Percentiles rank a stretch among this genome's conserved stretches.
Conservation (phyloP, 805 yeast species). For the Vanderwaltozyma tropicalis region DNA sequence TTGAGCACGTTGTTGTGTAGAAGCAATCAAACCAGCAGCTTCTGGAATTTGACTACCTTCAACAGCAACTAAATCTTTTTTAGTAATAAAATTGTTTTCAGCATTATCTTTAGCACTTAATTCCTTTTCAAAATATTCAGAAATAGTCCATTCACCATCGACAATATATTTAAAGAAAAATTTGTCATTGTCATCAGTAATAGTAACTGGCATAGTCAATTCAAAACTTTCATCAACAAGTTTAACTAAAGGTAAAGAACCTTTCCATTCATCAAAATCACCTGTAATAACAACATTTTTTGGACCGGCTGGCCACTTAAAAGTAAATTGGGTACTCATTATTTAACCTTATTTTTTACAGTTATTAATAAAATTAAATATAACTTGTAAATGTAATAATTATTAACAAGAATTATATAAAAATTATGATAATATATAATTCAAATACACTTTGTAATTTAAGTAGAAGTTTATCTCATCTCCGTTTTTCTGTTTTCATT, state of each 20-base stretch:
- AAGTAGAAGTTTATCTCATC: no score
- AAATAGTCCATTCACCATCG: slow-evolving; percentile 54
- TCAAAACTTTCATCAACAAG: slow-evolving; percentile 51
- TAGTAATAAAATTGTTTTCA: slow-evolving; percentile 29
- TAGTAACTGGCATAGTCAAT: slow-evolving; percentile 44
- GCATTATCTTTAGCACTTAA: slow-evolving; percentile 34
- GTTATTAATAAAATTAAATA: background rate
- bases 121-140: slow-evolving; percentile 32
- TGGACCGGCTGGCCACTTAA: slow-evolving; percentile 42
- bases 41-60: slow-evolving; percentile 35
- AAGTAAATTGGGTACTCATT: slow-evolving; percentile 13
- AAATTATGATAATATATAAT: no score
- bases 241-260: slow-evolving; percentile 49
- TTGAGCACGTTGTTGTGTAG: slow-evolving; percentile 1
- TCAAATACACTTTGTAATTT: no score
- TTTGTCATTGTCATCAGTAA: slow-evolving; percentile 26
- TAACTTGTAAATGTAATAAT: background rate
- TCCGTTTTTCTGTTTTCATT: no score
- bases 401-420: background rate
- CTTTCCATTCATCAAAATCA: slow-evolving; percentile 58
- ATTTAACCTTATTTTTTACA: background rate
- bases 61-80: slow-evolving; percentile 8
- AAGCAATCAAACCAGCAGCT: slow-evolving; percentile 35
- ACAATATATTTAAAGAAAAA: slow-evolving; percentile 50
- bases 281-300: slow-evolving; percentile 57